These are phyloP conservation scores for Solanum hybrid DNA, from an alignment of 305 asterid genomes.

Conservation along the genomic window DNA sequence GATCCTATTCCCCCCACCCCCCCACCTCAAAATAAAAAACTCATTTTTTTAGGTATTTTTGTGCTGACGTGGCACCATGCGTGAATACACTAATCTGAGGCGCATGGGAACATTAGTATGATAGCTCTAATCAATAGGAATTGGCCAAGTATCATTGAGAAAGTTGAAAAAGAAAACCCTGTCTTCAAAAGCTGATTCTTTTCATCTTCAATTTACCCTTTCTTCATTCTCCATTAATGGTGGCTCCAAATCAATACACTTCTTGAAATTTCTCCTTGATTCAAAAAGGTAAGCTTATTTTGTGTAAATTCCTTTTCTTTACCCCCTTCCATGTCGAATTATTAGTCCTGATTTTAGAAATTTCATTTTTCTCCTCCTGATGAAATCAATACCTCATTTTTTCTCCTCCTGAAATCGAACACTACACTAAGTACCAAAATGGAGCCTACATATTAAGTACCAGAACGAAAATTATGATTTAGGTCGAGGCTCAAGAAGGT, in stretches of 20 bases:
- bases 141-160: not conserved
- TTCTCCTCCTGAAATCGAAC: not conserved
- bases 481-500: not conserved
- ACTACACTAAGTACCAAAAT: not conserved
- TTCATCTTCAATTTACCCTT: not conserved
- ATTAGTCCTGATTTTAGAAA: not conserved
- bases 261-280: not conserved
- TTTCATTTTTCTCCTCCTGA: not conserved
- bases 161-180: not conserved
- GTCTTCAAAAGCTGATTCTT: not conserved
- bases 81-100: not conserved
- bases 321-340: not conserved
- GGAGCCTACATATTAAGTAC: not conserved
- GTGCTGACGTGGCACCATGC: not conserved
- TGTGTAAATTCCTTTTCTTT: not conserved
- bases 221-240: not conserved
- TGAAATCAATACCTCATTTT: not conserved
- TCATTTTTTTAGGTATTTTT: not conserved
- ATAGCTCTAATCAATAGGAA: not conserved
- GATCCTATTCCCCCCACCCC: not conserved
- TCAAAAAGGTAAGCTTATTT: not conserved
- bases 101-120: not conserved
- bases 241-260: not conserved
- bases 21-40: not conserved
- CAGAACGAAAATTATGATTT: not conserved